Conservation (phyloP, 148 eudicot genomes). For the Euryodendron excelsum region DNA sequence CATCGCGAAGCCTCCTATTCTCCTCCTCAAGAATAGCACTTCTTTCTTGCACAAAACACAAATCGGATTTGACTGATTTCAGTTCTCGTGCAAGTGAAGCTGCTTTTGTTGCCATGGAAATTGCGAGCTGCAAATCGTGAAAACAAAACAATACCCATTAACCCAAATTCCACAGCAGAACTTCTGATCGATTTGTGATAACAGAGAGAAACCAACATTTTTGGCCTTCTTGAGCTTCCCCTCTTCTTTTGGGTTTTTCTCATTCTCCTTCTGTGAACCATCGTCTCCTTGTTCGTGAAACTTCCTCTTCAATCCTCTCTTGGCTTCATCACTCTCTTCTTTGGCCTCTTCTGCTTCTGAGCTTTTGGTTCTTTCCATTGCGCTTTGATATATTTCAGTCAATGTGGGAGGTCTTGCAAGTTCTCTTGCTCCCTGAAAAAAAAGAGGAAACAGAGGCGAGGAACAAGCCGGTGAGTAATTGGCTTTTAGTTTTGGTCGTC, state of each 20-base stretch:
- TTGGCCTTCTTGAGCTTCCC: slow-evolving; percentile 66
- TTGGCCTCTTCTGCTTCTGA: slow-evolving; percentile 18
- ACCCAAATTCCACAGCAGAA: neutral
- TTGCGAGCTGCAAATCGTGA: slow-evolving; percentile 57
- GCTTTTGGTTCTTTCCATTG: slow-evolving; percentile 29
- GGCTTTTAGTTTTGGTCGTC: too few relatives aligned
- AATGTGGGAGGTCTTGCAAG: slow-evolving; percentile 59
- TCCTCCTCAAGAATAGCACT: slow-evolving; percentile 80
- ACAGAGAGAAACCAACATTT: slow-evolving; percentile 38
- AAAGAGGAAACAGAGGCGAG: too few relatives aligned
- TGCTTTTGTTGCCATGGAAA: slow-evolving; percentile 80
- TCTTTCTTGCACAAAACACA: slow-evolving; percentile 69
- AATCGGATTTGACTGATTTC: slow-evolving; percentile 66
- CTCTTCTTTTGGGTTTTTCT: slow-evolving; percentile 31
- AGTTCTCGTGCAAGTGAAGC: slow-evolving; percentile 67
- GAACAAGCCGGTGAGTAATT: too few relatives aligned
- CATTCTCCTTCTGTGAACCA: slow-evolving; percentile 28
- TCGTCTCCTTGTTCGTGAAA: slow-evolving; percentile 28
- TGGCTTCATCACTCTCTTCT: slow-evolving; percentile 24
- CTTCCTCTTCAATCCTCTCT: slow-evolving; percentile 61
- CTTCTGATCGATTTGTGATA: neutral
- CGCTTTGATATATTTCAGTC: slow-evolving; percentile 49
- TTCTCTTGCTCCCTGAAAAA: slow-evolving; percentile 74
- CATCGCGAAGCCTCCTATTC: slow-evolving; percentile 64
- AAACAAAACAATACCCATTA: neutral